Evolutionary conservation across 1,284 basidiomycete species (phyloP), one percentile per base, ranked within the genome.

Genomic region (Fomitopsis palustris): DNA sequence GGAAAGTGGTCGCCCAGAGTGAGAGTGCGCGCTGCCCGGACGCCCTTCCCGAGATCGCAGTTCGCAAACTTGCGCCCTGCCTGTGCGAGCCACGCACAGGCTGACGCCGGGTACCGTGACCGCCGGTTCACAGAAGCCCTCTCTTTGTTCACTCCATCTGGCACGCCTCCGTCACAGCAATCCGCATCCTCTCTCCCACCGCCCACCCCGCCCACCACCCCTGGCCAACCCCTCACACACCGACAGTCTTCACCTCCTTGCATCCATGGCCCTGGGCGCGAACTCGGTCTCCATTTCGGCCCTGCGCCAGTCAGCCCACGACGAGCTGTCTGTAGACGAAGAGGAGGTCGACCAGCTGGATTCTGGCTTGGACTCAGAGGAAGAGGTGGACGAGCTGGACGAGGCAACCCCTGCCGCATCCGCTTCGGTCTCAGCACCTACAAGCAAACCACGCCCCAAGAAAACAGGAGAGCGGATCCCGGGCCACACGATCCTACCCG

Each of bases 271-370:
- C 17, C 23, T 55, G 10, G 54, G 41, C 27, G 23, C 31, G 17
- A 55, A 25, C 33, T 38, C 57, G 2, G 21, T 45, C 14, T 51
- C 53, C 12, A 49, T 47, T 5, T 49, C 42, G 10, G 41, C 38
- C 19, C 42, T 51, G 10, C 57, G 54, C 33, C 43, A 39, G 3
- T 21, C 47, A n/a, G 16, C 29, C 31, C 37, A 42, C 19, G 41
- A 25, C 14, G 59, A 60, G 33, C 33, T 65, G 61, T 38, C 55
- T 62, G 54, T 65, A 10, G 77, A 76, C 52, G 81, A 83, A 25
- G 81, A 79, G 47, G 83, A 84, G 62, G 73, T 81, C 58, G 83
- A 84, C 75, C 83, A 90, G 69, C 82, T 90, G 21, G 85, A 83
- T 67, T 88, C 87, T 16, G 88, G 87, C 67, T 75, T 74, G 21